Evolutionary conservation across 2,329 filamentous ascomycete species (phyloP), one percentile per base, ranked within the genome.

Genomic region (Aspergillus sp.): DNA sequence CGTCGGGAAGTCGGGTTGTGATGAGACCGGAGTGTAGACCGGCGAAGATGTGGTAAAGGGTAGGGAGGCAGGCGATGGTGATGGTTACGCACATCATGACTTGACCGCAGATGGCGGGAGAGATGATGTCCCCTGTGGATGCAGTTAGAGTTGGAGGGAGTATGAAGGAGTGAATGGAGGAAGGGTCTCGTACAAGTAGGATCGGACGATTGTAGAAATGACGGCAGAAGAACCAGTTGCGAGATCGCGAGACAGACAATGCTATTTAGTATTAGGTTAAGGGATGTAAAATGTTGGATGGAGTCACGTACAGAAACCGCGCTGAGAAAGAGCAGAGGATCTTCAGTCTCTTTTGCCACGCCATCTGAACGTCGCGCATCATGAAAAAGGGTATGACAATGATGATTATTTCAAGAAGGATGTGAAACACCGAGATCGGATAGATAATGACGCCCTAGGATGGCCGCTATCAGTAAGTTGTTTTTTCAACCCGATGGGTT

Each of bases 11-110:
- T 12, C 53, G 59, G 1, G 66, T 67, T 6, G 65, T 65, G 29
- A 59, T 62, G 1, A 69, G 54, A 7, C 65, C 63, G 4, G 67
- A 68, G 49, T 67, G 61, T 0, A 71, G 56, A 18, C 68, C 67
- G 14, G 67, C 65, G 39, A 69, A 67, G 12, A 71, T 66, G 49
- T 68, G 67, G 56, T 67, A 69, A 14, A 70, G 56, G 1, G 67
- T 69, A 10, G 69, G 69, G 18, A 71, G 49, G 45, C 68, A 69
- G 24, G 68, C 65, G 29, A 66, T 62, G 18, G 63, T 63, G 29
- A 71, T 55, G n/a, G 65, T 62, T 4, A 63, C 62, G 42, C 67
- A 62, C 61, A 71, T 65, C 61, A 69, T 70, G 39, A 64, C 57
- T 47, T 71, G 67, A 14, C 59, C 53, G 55, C 62, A 57, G 29